Conservation (phyloP, 176 grass and related monocot species). For the Triticum urartu region DNA sequence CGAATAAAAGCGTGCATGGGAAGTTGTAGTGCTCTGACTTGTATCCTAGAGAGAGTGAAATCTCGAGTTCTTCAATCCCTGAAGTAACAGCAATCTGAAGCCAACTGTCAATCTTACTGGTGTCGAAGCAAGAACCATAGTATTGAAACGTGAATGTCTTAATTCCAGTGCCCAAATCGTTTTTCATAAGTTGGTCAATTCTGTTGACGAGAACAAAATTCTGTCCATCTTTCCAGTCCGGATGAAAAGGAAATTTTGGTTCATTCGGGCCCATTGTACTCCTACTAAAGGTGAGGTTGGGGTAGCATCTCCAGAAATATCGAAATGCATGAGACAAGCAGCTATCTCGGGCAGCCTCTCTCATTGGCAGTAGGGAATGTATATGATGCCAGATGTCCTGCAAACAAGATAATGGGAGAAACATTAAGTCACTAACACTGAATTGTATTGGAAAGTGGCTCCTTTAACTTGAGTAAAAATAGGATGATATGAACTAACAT, state of each 20-base stretch:
- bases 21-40: not conserved
- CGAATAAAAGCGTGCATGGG: not conserved
- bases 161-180: not conserved
- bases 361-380: not conserved
- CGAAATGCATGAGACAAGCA: not conserved
- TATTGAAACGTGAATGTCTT: not conserved
- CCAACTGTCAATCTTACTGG: not conserved
- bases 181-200: not conserved
- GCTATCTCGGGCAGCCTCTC: constrained; percentile 9
- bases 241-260: too few relatives aligned
- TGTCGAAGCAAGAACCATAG: not conserved
- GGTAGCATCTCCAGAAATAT: not conserved
- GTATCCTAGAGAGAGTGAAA: not conserved
- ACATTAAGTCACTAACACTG: not conserved
- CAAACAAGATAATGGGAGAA: not conserved
- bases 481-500: not conserved
- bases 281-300: not conserved
- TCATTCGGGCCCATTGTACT: not conserved
- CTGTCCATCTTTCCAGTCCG: too few relatives aligned
- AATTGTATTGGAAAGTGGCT: not conserved
- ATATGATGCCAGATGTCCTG: not conserved
- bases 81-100: not conserved
- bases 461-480: not conserved
- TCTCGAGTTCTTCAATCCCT: not conserved
- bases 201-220: not conserved